Base-by-base conservation (phyloP, 257 asterid species). In the Apocynum venetum region DNA sequence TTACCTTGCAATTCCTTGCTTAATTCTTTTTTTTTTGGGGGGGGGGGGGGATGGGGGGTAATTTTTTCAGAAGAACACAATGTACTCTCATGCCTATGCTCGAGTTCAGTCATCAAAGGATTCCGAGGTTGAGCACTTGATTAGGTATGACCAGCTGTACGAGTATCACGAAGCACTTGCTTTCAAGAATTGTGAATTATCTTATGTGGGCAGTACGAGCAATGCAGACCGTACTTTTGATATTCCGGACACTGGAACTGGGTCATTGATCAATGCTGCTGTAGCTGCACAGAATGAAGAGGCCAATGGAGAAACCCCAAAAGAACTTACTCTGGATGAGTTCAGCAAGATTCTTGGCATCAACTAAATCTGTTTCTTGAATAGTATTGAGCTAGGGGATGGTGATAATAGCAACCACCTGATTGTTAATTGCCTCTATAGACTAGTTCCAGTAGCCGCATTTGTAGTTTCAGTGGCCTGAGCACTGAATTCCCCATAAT, bases 131-230 rank as follows among this genome's bases (percentile, higher is more conserved):
- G 36, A 15, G 51, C 52, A 19, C 72, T 67, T 67, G 72, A 19
- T 67, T 67, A 17, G 70, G n/a, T 61, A 31, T 36, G 68, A 61
- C 43, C 17, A 61, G 43, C 41, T 17, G 35, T 67, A 67, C 36
- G 52, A 67, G 52, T 15, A 67, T 67, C 35, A 67, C 19, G 72
- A 67, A 17, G 52, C 72, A 41, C 72, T 66, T 41, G 72, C 51
- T 66, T 17, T 1, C 2, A 47, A 13, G 47, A 64, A 40, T 66
- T 7, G 72, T 43, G 52, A 67, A 41, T 43, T 15, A 14, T 40
- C 49, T 67, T 17, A 41, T 43, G 52, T 6, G 51, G 72, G 52
- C 25, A 67, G 72, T 44, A 67, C 52, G 3, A 67, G 72, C 72
- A 43, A 7, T 41, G 52, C 49, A 8, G 72, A 67, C 14, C 52